Percentiles rank a stretch among this genome's conserved stretches.
phyloP scores from a whole-genome alignment of 495 filamentous ascomycete genomes.

The Neurospora africana region DNA sequence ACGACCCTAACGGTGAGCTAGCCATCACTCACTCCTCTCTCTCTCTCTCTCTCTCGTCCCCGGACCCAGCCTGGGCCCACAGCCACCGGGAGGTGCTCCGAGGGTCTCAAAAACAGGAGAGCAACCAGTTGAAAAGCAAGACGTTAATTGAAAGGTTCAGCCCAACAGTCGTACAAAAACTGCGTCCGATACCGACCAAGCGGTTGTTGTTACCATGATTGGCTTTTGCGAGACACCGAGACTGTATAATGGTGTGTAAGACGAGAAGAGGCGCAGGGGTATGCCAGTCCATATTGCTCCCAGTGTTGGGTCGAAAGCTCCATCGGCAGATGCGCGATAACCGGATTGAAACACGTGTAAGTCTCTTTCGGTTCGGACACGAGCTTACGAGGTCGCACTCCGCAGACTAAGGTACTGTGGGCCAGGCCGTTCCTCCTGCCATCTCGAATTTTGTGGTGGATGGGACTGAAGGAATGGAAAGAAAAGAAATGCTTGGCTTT shows the following conservation, averaged over 20 bases:
- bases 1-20: not conserved
- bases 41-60: not conserved
- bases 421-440: too few relatives aligned
- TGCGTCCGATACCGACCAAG: not conserved
- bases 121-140: not conserved
- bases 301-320: not conserved
- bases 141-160: not conserved
- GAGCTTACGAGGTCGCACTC: not conserved
- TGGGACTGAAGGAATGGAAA: not conserved
- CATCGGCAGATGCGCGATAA: not conserved
- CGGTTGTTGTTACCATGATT: not conserved
- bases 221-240: not conserved
- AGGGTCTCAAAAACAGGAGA: not conserved
- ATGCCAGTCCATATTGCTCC: not conserved
- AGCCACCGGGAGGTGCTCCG: not conserved
- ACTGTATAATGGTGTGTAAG: not conserved
- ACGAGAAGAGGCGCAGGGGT: not conserved
- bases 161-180: not conserved
- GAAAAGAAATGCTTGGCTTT: not conserved
- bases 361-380: not conserved
- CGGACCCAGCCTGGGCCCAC: not conserved
- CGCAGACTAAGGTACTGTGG: too few relatives aligned
- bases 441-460: not conserved
- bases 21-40: not conserved
- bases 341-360: not conserved